Evolutionary conservation across 352 stramenopile genomes (phyloP), one percentile per base, ranked within the genome.

Genomic region (Phytophthora citricola): DNA sequence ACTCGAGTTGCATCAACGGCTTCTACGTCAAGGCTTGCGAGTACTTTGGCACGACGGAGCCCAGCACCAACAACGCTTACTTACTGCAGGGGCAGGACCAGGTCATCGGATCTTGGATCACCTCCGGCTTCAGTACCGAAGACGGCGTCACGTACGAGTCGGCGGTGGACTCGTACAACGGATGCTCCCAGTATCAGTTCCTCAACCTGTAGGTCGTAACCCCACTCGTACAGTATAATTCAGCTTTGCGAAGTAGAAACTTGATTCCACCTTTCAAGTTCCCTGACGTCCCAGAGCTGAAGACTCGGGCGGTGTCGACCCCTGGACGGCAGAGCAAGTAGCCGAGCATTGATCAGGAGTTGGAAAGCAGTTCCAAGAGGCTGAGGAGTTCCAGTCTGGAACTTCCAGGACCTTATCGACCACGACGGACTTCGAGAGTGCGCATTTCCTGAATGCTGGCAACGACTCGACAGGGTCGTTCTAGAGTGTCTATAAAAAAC

Each of bases 11-110:
- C 75, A 90, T 90, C 56, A 76, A 89, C 57, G 53, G 36, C 20
- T 89, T 89, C 63, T 89, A 90, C 69, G 70, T 81, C 53, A 81
- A 82, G 67, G 67, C 81, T 0, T 90, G 81, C 61, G 58, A 74
- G 55, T 85, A 76, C 71, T 87, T 86, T 53, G 63, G 52, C 26
- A 43, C 64, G 10, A 67, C 52, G 3, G 76, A 89, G 57, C 69
- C 66, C 17, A 52, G 14, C 20, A 87, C 66, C 3, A 79, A 76
- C 32, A 89, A 86, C 60, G 49, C 66, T 17, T 91, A 87, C 55
- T 44, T 91, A 32, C 56, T 91, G 24, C 82, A 91, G 55, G 80
- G 82, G 27, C 80, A 91, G 58, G 80, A 89, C 67, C 75, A 83
- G 60, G 65, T 29, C n/a, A 76, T 89, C 27, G 80, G 82, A 34